Evolutionary conservation across 768 basidiomycete species (phyloP).

Genomic region (Psilocybe subaeruginosa): DNA sequence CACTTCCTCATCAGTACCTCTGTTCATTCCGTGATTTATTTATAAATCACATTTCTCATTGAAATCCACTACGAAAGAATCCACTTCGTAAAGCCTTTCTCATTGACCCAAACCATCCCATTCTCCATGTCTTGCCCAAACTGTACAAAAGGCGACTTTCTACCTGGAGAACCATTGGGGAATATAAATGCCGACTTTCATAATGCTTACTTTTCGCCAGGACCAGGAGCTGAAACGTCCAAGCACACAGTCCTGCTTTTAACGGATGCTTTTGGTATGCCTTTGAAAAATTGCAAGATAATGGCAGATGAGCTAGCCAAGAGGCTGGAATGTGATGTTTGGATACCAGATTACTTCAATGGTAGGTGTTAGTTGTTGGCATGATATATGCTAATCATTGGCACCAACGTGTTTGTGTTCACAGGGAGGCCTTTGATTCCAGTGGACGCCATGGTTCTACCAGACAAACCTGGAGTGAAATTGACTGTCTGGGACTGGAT

Average conservation of each 20-base stretch:
- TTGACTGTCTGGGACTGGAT: slow-evolving; percentile 29
- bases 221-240: slow-evolving; percentile 24
- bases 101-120: background rate
- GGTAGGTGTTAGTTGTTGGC: slow-evolving; percentile 35
- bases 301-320: slow-evolving; percentile 57
- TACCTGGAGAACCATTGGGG: slow-evolving; percentile 51
- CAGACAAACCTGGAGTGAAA: slow-evolving; percentile 36
- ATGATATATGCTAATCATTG: background rate
- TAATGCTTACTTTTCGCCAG: slow-evolving; percentile 45
- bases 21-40: background rate
- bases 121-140: slow-evolving; percentile 31
- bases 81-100: too few relatives aligned
- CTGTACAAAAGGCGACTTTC: slow-evolving; percentile 44
- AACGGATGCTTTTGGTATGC: slow-evolving; percentile 60
- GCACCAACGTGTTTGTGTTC: background rate
- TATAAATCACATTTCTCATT: background rate
- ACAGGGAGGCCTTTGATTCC: slow-evolving; percentile 34
- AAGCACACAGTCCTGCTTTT: slow-evolving; percentile 52
- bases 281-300: slow-evolving; percentile 55
- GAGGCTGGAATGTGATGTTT: slow-evolving; percentile 58
- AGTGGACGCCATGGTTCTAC: slow-evolving; percentile 26
- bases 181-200: slow-evolving; percentile 34
- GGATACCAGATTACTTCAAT: slow-evolving; percentile 63
- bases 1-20: too few relatives aligned
- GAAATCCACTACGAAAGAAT: background rate